Percentiles rank a stretch among this genome's conserved stretches.
These are phyloP conservation scores for Nicotiana noctiflora DNA, from an alignment of 257 asterid species.

Conservation along the genomic window DNA sequence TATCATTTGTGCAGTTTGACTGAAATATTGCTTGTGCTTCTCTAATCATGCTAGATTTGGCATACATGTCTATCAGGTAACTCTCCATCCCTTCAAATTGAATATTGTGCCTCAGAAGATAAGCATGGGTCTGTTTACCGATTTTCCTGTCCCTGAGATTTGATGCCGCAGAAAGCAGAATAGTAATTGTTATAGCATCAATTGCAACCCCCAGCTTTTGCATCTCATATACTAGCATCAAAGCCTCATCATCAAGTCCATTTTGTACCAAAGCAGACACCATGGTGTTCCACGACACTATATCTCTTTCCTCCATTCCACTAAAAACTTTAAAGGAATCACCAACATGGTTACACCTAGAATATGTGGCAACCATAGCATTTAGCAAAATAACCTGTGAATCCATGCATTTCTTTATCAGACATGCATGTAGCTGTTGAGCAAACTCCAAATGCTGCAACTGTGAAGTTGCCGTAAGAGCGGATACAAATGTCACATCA, in stretches of 20 bases:
- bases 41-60: slow-evolving; percentile 46
- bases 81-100: slow-evolving; percentile 61
- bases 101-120: slow-evolving; percentile 49
- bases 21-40: slow-evolving; percentile 45
- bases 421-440: slow-evolving; percentile 54
- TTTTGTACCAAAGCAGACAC: slow-evolving; percentile 65
- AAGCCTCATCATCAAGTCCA: slow-evolving; percentile 51
- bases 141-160: slow-evolving; percentile 47
- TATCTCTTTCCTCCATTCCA: slow-evolving; percentile 57
- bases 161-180: slow-evolving; percentile 70
- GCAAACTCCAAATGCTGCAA: slow-evolving; percentile 40
- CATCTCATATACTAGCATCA: slow-evolving; percentile 74
- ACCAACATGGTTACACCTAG: slow-evolving; percentile 43
- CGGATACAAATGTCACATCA: slow-evolving; percentile 59
- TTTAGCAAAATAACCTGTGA: slow-evolving; percentile 41
- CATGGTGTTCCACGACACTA: slow-evolving; percentile 76
- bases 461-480: slow-evolving; percentile 61
- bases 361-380: slow-evolving; percentile 52
- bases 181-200: slow-evolving; percentile 58
- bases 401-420: slow-evolving; percentile 38
- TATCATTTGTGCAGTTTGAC: slow-evolving; percentile 21
- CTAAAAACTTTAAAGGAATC: slow-evolving; percentile 51
- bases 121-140: slow-evolving; percentile 71
- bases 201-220: slow-evolving; percentile 42
- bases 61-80: slow-evolving; percentile 75